Evolutionary conservation across 345 rosid genomes (phyloP), one percentile per base, ranked within the genome.

Genomic region (Jatropha curcas): DNA sequence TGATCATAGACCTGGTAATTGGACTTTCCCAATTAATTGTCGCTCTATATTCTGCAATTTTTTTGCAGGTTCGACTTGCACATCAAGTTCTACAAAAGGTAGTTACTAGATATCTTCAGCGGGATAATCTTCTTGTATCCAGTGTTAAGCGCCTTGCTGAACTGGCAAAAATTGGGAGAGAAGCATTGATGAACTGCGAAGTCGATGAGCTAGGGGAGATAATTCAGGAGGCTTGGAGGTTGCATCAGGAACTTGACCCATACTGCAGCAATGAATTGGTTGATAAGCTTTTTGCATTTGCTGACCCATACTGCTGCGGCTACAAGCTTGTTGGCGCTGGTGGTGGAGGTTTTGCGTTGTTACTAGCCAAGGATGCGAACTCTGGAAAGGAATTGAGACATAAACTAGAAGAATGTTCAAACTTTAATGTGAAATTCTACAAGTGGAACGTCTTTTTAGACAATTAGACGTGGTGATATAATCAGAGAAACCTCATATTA

Each of bases 321-420:
- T 92, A 86, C 86, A 91, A 95, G 88, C 97, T 92, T 8, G 98
- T 95, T 1, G 99, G 98, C 65, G 99, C 98, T 0, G 99, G 99
- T 35, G 99, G 98, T 9, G 98, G 98, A 37, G 99, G 98, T 41
- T 95, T 92, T 60, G 94, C 91, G 6, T 75, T 95, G 75, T 76
- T 95, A 51, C 86, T 92, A 2, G 87, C 90, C 28, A 92, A 90
- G 68, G 84, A 89, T 70, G 79, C 78, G 24, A 84, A 78, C 22
- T 79, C 80, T 22, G 94, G 89, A 4, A 85, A 59, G 57, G 81
- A 84, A 70, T 74, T 95, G 57, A 89, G 80, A 77, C 68, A 71
- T 58, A 68, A 72, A 78, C 78, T 95, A 25, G 87, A 86, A 76
- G 70, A 83, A 69, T 77, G 80, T 67, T 74, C 88, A 10, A 73